These are phyloP conservation scores for Lophiotrema nucula DNA, from an alignment of 495 filamentous ascomycete genomes.

Conservation along the genomic window DNA sequence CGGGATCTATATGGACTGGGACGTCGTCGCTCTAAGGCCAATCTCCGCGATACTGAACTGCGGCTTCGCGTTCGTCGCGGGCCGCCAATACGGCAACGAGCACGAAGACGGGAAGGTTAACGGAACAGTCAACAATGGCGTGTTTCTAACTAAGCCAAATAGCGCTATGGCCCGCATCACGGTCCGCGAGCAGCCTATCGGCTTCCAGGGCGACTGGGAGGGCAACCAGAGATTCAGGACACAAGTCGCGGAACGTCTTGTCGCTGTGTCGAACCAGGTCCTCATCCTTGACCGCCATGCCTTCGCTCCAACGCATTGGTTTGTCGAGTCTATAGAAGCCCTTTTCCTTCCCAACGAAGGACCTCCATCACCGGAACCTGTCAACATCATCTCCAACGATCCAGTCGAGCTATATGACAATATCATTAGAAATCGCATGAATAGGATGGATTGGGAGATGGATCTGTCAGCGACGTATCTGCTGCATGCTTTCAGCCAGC, in stretches of 20 bases:
- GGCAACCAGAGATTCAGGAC: background rate
- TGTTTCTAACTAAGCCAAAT: background rate
- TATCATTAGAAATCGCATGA: background rate
- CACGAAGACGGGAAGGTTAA: background rate
- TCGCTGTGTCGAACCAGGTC: slow-evolving; percentile 5
- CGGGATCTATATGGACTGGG: slow-evolving; percentile 18
- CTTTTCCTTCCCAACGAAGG: slow-evolving; percentile 9
- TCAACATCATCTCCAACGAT: background rate
- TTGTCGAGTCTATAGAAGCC: background rate
- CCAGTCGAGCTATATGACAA: background rate
- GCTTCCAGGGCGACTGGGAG: slow-evolving; percentile 16
- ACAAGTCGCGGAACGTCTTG: slow-evolving; percentile 11
- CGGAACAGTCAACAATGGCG: slow-evolving; percentile 10
- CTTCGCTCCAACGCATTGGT: slow-evolving; percentile 14
- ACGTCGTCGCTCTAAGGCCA: slow-evolving; percentile 3
- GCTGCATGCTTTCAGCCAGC: slow-evolving; percentile 10
- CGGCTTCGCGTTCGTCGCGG: slow-evolving; percentile 7
- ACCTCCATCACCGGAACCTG: background rate
- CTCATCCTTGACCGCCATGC: slow-evolving; percentile 7
- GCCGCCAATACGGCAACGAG: slow-evolving; percentile 6
- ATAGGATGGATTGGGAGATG: slow-evolving; percentile 12
- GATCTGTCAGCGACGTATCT: slow-evolving; percentile 14
- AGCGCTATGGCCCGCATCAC: background rate
- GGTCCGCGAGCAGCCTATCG: background rate
- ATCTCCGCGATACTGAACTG: background rate